Evolutionary conservation across 1,284 basidiomycete genomes (phyloP).

Genomic region (Sparassis latifolia): DNA sequence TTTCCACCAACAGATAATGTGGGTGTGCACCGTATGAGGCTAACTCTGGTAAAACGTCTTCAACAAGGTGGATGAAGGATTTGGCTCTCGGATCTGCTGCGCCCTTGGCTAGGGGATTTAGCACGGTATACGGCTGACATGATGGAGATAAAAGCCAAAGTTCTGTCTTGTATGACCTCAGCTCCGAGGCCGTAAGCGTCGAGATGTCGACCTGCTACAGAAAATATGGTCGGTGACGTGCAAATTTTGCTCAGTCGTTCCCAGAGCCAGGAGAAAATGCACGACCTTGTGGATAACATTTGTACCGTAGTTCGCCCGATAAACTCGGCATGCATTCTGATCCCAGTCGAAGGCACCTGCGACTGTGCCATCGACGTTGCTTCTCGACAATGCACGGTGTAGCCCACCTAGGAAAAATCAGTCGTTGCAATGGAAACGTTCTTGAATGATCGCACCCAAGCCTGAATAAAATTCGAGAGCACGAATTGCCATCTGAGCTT

Average conservation of each 20-base stretch:
- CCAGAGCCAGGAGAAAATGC: background rate
- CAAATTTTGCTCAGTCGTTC: background rate
- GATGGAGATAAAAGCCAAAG: conserved; percentile 74
- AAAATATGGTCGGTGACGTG: background rate
- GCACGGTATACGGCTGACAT: conserved; percentile 75
- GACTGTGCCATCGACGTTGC: conserved; percentile 37
- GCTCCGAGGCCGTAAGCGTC: conserved; percentile 38
- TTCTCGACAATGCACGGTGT: conserved; percentile 56
- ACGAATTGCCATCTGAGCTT: conserved; percentile 26
- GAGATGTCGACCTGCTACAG: conserved; percentile 53
- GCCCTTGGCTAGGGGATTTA: conserved; percentile 67
- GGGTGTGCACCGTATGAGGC: conserved; percentile 39
- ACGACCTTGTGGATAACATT: conserved; percentile 44
- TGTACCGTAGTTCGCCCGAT: conserved; percentile 46
- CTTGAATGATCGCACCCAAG: conserved; percentile 41
- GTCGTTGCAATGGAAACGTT: background rate
- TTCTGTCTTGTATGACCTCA: conserved; percentile 42
- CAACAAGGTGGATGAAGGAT: conserved; percentile 66
- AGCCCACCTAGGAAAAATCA: conserved; percentile 49
- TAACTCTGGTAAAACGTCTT: conserved; percentile 58
- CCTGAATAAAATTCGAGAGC: conserved; percentile 76
- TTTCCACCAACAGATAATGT: conserved; percentile 59
- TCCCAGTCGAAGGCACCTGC: conserved; percentile 74
- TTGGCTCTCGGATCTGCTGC: conserved; percentile 64
- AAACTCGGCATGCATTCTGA: conserved; percentile 61